These are phyloP conservation scores for Heterobasidion occidentale DNA, from an alignment of 1,284 basidiomycete genomes.

Conservation along the genomic window DNA sequence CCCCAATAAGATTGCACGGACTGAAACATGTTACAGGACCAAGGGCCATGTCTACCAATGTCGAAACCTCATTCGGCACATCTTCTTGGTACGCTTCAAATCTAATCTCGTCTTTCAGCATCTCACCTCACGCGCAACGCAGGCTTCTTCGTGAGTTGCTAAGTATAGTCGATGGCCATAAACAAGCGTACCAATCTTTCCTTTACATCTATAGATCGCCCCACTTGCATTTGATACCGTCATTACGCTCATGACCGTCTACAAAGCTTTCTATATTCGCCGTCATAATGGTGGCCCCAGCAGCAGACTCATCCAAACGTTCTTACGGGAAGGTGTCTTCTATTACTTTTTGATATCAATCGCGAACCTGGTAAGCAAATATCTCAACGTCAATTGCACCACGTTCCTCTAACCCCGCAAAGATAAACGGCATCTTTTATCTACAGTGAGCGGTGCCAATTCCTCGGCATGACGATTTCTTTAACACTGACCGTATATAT, in stretches of 20 bases:
- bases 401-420: slow-evolving; percentile 1
- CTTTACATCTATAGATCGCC: slow-evolving; percentile 43
- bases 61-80: slow-evolving; percentile 73
- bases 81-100: slow-evolving; percentile 47
- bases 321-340: slow-evolving; percentile 75
- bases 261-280: slow-evolving; percentile 66
- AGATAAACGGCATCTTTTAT: slow-evolving; percentile 76
- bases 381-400: neutral
- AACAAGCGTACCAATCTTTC: neutral
- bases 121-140: slow-evolving; percentile 8
- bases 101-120: slow-evolving; percentile 10
- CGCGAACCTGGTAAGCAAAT: slow-evolving; percentile 49
- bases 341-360: slow-evolving; percentile 77
- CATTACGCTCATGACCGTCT: slow-evolving; percentile 70
- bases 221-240: slow-evolving; percentile 72
- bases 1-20: neutral
- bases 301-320: slow-evolving; percentile 73
- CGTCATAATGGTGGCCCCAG: slow-evolving; percentile 65
- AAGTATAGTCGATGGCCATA: neutral
- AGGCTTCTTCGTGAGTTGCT: slow-evolving; percentile 3
- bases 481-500: neutral
- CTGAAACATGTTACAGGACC: slow-evolving; percentile 22
- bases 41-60: slow-evolving; percentile 67
- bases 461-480: too few relatives aligned
- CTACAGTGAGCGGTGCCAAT: slow-evolving; percentile 47